These are phyloP conservation scores for Xenoacremonium recifei DNA, from an alignment of 2,329 filamentous ascomycete species.

Conservation along the genomic window DNA sequence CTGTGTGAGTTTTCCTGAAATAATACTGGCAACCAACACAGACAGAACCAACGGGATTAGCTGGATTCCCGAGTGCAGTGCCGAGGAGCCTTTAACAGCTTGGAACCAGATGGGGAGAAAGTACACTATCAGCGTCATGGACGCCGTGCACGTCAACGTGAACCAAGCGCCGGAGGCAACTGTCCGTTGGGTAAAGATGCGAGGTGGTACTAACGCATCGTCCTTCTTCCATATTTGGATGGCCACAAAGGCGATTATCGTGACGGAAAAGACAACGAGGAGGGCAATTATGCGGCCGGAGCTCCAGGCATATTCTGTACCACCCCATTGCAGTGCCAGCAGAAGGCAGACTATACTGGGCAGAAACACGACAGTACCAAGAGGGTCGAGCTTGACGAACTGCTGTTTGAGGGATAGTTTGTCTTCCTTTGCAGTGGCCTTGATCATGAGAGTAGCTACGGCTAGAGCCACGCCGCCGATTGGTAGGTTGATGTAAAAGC, in stretches of 20 bases:
- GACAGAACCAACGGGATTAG: conserved; percentile 5
- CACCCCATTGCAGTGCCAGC: conserved; percentile 5
- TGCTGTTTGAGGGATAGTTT: conserved; percentile 7
- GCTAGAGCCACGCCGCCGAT: conserved; percentile 14
- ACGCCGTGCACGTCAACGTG: conserved; percentile 4
- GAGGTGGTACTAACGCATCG: conserved; percentile 7
- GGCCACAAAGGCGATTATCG: conserved; percentile 5
- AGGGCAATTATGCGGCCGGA: conserved; percentile 1
- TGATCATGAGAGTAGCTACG: neutral
- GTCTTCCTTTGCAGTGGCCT: neutral
- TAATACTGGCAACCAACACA: conserved; percentile 2
- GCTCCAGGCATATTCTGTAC: conserved; percentile 1
- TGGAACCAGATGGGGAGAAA: conserved; percentile 11
- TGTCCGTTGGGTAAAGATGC: conserved; percentile 6
- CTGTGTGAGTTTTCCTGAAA: conserved; percentile 1
- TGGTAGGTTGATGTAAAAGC: neutral
- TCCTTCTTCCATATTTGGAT: conserved; percentile 9
- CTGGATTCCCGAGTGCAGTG: conserved; percentile 4
- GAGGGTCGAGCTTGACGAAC: neutral
- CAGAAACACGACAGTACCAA: conserved; percentile 2
- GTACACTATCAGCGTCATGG: conserved; percentile 5
- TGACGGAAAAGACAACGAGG: conserved; percentile 4
- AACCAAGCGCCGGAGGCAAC: conserved; percentile 6
- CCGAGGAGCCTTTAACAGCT: conserved; percentile 2
- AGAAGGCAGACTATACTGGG: conserved; percentile 4